Percentiles rank a stretch among this genome's conserved stretches.
Conservation (phyloP, 768 basidiomycete species). For the Termitomyces sp. region DNA sequence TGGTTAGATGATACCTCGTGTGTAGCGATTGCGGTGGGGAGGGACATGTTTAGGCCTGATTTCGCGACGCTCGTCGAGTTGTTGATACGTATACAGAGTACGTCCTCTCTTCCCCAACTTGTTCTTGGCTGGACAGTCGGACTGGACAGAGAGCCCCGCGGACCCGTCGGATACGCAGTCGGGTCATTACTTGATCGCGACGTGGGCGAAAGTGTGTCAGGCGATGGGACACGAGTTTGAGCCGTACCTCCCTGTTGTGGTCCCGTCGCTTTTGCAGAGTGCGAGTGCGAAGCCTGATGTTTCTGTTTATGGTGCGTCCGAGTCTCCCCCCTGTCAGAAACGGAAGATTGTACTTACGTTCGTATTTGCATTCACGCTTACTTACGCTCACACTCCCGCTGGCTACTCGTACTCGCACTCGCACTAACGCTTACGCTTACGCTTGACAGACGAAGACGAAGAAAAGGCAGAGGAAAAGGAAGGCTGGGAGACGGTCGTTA, state of each 20-base stretch:
- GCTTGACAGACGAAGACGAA: slow-evolving; percentile 43
- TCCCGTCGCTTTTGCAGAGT: slow-evolving; percentile 70
- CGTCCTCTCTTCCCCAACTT: slow-evolving; percentile 18
- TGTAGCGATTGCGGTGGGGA: slow-evolving; percentile 81
- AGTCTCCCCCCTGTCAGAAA: too few species aligned
- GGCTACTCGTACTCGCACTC: too few species aligned
- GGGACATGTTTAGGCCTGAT: slow-evolving; percentile 74
- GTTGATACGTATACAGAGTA: slow-evolving; percentile 60
- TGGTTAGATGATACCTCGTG: too few species aligned
- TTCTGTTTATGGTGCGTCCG: slow-evolving; percentile 62
- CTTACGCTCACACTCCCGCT: too few species aligned
- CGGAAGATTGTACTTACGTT: too few species aligned
- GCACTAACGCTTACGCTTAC: too few species aligned
- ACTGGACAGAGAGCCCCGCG: slow-evolving; percentile 47
- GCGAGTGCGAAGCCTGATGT: slow-evolving; percentile 82
- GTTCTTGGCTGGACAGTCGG: too few species aligned
- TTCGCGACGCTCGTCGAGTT: slow-evolving; percentile 44
- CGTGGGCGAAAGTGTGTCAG: slow-evolving; percentile 84
- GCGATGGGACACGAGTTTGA: slow-evolving; percentile 82
- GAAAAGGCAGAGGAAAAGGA: slow-evolving; percentile 55
- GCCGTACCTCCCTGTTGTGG: slow-evolving; percentile 80
- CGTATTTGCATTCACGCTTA: too few species aligned
- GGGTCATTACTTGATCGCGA: slow-evolving; percentile 73
- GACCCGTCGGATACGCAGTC: slow-evolving; percentile 72
- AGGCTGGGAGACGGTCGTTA: slow-evolving; percentile 73